phyloP scores from a whole-genome alignment of 2,329 filamentous ascomycete genomes.

The Claviceps sp. region DNA sequence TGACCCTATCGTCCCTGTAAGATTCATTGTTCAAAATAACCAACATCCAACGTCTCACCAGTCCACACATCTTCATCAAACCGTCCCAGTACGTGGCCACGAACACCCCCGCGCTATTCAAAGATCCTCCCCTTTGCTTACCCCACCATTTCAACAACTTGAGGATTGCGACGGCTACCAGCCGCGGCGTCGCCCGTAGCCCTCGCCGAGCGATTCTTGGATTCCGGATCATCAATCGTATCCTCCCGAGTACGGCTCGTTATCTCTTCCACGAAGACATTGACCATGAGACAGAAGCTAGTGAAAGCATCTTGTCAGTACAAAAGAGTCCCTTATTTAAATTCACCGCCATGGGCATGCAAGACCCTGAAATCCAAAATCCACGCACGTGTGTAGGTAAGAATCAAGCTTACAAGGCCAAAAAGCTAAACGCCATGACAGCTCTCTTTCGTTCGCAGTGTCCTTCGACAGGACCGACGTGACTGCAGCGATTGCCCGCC shows the following conservation, averaged over 20 bases:
- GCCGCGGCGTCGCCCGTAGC: not conserved
- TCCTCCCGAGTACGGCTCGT: not conserved
- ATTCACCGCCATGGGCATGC: no score
- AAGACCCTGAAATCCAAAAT: no score
- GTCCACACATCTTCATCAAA: no score
- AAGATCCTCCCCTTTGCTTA: not conserved
- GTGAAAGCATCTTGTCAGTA: not conserved
- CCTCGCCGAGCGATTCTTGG: not conserved
- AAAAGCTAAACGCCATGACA: slow-evolving; percentile 12
- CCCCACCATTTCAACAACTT: not conserved
- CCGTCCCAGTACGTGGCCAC: no score
- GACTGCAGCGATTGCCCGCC: slow-evolving; percentile 7
- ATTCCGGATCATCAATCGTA: not conserved
- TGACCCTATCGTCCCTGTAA: no score
- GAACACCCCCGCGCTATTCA: no score
- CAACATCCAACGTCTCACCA: no score
- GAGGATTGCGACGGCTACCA: not conserved
- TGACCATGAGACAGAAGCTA: slow-evolving; percentile 11
- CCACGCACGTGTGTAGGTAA: not conserved
- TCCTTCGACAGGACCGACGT: not conserved
- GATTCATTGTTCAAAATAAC: no score
- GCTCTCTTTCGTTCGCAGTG: slow-evolving; percentile 12
- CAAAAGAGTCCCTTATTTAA: not conserved
- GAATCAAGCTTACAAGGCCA: slow-evolving; percentile 12
- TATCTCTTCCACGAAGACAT: slow-evolving; percentile 7